These are phyloP conservation scores for Chernovozyma aurita DNA, from an alignment of 1,139 yeast species.

Conservation along the genomic window DNA sequence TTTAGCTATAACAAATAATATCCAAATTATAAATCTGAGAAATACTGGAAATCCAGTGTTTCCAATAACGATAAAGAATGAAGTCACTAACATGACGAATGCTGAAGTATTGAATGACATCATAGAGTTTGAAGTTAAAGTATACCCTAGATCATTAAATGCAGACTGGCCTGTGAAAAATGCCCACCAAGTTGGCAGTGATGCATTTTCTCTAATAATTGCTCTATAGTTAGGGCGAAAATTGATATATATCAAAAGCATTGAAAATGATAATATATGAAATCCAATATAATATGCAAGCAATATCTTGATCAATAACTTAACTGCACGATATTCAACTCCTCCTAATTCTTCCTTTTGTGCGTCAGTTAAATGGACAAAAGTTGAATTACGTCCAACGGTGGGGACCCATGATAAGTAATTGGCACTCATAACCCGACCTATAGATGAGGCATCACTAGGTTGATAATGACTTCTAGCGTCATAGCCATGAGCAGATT, in stretches of 20 bases:
- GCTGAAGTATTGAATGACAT: constrained; percentile 54
- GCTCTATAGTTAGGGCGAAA: constrained; percentile 36
- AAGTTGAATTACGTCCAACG: constrained; percentile 92
- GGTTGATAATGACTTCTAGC: neutral
- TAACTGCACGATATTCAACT: constrained; percentile 88
- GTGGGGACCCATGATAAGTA: constrained; percentile 91
- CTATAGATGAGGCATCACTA: constrained; percentile 11
- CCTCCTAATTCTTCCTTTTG: constrained; percentile 97
- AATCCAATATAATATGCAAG: constrained; percentile 70
- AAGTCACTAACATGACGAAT: constrained; percentile 57
- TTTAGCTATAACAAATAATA: constrained; percentile 61
- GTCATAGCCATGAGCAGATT: neutral
- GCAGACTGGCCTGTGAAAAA: constrained; percentile 74
- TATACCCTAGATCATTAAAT: constrained; percentile 80
- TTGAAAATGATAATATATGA: constrained; percentile 55
- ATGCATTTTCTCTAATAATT: constrained; percentile 48
- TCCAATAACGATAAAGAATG: constrained; percentile 78
- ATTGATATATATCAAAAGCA: constrained; percentile 66
- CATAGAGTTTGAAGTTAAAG: constrained; percentile 81
- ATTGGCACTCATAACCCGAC: constrained; percentile 43
- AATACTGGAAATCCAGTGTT: constrained; percentile 91
- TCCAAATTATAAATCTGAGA: constrained; percentile 77
- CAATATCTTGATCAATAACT: constrained; percentile 66
- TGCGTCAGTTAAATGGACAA: constrained; percentile 71
- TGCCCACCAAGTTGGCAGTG: constrained; percentile 88